A percentile compares a stretch with the other conserved stretches of the same genome.
Conservation (phyloP, 2,329 filamentous ascomycete species). For the Trichoderma brevicompactum region DNA sequence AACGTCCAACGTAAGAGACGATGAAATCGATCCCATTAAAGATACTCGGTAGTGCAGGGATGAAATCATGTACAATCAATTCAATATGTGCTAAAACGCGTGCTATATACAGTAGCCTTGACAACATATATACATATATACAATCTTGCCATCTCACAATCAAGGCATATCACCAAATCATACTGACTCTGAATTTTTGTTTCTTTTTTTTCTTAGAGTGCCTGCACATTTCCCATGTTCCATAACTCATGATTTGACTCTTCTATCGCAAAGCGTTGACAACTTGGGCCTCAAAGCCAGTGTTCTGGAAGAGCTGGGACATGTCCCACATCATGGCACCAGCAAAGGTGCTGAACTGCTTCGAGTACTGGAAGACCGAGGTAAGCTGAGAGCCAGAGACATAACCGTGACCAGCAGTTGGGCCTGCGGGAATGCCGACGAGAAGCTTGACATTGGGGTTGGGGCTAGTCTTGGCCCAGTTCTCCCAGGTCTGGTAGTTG, state of each 20-base stretch:
- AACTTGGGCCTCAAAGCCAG: conserved; percentile 57
- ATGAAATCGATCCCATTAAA: neutral
- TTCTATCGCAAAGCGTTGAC: conserved; percentile 40
- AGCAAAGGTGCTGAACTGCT: conserved; percentile 63
- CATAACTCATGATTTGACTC: neutral
- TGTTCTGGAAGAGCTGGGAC: conserved; percentile 62
- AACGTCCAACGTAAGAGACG: neutral
- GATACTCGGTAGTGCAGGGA: neutral
- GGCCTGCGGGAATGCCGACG: conserved; percentile 62
- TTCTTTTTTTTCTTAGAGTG: neutral
- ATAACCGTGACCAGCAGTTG: conserved; percentile 62
- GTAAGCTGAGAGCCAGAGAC: conserved; percentile 49
- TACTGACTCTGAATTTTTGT: neutral
- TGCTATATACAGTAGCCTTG: conserved; percentile 25
- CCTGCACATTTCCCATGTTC: neutral
- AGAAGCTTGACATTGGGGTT: conserved; percentile 66
- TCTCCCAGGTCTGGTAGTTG: conserved; percentile 68
- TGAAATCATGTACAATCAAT: conserved; percentile 15
- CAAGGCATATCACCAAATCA: neutral
- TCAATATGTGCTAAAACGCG: conserved; percentile 16
- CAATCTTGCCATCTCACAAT: neutral
- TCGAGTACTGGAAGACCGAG: conserved; percentile 57
- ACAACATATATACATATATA: conserved; percentile 23
- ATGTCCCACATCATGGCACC: conserved; percentile 74
- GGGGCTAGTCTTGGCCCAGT: conserved; percentile 63